phyloP scores from a whole-genome alignment of 2,329 filamentous ascomycete genomes.

The Chrysoporthe cubensis region DNA sequence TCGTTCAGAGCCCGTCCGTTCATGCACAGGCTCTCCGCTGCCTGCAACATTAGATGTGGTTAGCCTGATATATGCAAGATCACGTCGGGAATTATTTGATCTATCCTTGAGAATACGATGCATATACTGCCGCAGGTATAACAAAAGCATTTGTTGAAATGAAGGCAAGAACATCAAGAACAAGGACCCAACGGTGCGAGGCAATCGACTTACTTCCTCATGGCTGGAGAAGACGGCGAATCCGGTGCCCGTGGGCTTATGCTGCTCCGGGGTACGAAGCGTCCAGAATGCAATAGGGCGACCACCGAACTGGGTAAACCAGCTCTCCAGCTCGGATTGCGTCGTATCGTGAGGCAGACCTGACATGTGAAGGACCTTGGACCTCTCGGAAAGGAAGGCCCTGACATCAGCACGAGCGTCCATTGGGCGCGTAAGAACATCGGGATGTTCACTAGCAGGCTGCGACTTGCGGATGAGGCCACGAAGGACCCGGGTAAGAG shows the following conservation, averaged over 20 bases:
- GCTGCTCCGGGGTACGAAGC: conserved; percentile 93
- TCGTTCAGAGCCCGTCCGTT: conserved; percentile 97
- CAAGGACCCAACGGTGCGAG: conserved; percentile 23
- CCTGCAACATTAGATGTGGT: conserved; percentile 54
- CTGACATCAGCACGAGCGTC: conserved; percentile 95
- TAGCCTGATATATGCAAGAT: conserved; percentile 12
- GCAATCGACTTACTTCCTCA: conserved; percentile 77
- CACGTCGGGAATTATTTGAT: not conserved
- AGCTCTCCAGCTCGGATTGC: conserved; percentile 97
- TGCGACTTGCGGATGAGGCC: conserved; percentile 96
- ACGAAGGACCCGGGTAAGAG: conserved; percentile 86
- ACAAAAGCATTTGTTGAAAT: no score
- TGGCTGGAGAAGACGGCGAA: conserved; percentile 99
- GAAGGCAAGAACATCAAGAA: not conserved
- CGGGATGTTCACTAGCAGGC: conserved; percentile 88
- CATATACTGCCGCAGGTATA: not conserved
- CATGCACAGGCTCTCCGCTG: conserved; percentile 98
- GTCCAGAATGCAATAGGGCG: conserved; percentile 99
- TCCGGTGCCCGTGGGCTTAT: conserved; percentile 98
- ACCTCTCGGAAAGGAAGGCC: conserved; percentile 92
- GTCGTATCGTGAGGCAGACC: conserved; percentile 97
- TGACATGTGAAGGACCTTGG: conserved; percentile 98
- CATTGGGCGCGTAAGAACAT: conserved; percentile 93
- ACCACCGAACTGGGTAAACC: conserved; percentile 98
- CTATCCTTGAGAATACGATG: not conserved